Base-by-base conservation (phyloP, 192 early-diverging fungal genomes). In the Coemansia sp. region DNA sequence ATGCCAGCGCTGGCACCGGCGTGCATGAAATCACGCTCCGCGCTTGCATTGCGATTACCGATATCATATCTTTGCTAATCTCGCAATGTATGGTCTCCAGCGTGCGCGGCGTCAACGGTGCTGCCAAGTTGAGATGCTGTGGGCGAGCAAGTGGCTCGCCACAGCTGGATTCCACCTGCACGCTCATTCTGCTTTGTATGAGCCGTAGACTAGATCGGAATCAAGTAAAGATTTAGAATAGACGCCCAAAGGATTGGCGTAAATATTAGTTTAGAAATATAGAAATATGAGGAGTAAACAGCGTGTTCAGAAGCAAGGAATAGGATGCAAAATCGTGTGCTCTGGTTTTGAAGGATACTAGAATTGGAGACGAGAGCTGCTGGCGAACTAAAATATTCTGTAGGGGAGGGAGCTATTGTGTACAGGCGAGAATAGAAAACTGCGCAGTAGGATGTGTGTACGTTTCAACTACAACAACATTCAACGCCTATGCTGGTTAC, bases 11-110 rank as follows among this genome's bases (percentile, higher is more conserved):
- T 49, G 73, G 74, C 3, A 84, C 69, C 7, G 85, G 82, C 4
- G 77, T 79, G 59, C 85, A 86, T 20, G 82, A 75, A 62, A 86
- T 86, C 50, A 86, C 85, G 20, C 69, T 83, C 32, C 65, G 66
- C 16, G 84, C 85, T 43, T 85, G 81, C 19, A 54, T 57, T 43
- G 85, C 85, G 52, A 86, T 86, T 16, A 78, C 59, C 29, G 77
- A 71, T 57, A 85, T 79, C 71, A 74, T 73, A 8, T 82, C 80
- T 54, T 73, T 75, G 16, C 74, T 71, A 19, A 81, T 81, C 22
- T 81, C 74, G 63, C 73, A 68, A 12, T 73, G 73, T 37, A 81
- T 81, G 4, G 64, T 51, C 4, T 81, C 78, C 37, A 81, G 62
- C 7, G 78, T 81, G 47, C 52, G 64, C 22, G 64, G 7, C 1